Percentiles rank a stretch among this genome's conserved stretches.
phyloP scores from a whole-genome alignment of 2,329 filamentous ascomycete genomes.

The Xylariomycetidae sp. region DNA sequence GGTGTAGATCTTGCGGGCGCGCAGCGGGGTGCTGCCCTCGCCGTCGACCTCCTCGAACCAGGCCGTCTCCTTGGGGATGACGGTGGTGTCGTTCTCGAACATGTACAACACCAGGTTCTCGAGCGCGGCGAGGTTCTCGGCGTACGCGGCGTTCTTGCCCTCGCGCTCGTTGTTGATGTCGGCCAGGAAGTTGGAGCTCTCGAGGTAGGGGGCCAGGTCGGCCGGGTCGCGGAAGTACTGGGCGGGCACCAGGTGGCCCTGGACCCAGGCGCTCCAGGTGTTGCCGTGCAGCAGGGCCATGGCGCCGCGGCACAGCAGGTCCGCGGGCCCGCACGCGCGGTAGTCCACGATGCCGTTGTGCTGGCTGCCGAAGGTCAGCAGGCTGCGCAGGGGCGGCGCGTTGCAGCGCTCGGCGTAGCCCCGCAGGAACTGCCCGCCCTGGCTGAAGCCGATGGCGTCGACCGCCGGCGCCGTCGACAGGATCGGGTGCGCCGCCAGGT shows the following conservation, averaged over 20 bases:
- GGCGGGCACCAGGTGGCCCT: constrained; percentile 78
- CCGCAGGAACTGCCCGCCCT: constrained; percentile 94
- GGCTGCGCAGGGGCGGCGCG: constrained; percentile 64
- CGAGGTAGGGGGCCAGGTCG: constrained; percentile 69
- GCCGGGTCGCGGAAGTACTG: constrained; percentile 83
- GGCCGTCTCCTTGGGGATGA: constrained; percentile 82
- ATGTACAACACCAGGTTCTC: constrained; percentile 83
- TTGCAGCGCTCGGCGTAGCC: constrained; percentile 88
- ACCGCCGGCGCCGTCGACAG: constrained; percentile 76
- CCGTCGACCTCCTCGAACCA: constrained; percentile 88
- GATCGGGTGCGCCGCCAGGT: constrained; percentile 70
- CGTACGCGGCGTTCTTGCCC: constrained; percentile 71
- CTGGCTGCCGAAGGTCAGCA: constrained; percentile 86
- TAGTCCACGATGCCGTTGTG: constrained; percentile 91
- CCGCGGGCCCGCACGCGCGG: constrained; percentile 62
- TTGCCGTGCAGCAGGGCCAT: constrained; percentile 74
- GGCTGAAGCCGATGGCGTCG: constrained; percentile 90
- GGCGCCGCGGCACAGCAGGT: constrained; percentile 78
- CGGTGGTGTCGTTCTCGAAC: constrained; percentile 81
- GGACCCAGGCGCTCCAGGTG: constrained; percentile 75
- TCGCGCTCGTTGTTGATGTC: constrained; percentile 92
- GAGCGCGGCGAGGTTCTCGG: constrained; percentile 61
- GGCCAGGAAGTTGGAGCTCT: constrained; percentile 80
- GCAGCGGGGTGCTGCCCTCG: constrained; percentile 62
- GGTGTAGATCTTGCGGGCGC: constrained; percentile 68